Evolutionary conservation across 2,329 filamentous ascomycete genomes (phyloP), one percentile per base, ranked within the genome.

Genomic region (Laburnicola sp.): DNA sequence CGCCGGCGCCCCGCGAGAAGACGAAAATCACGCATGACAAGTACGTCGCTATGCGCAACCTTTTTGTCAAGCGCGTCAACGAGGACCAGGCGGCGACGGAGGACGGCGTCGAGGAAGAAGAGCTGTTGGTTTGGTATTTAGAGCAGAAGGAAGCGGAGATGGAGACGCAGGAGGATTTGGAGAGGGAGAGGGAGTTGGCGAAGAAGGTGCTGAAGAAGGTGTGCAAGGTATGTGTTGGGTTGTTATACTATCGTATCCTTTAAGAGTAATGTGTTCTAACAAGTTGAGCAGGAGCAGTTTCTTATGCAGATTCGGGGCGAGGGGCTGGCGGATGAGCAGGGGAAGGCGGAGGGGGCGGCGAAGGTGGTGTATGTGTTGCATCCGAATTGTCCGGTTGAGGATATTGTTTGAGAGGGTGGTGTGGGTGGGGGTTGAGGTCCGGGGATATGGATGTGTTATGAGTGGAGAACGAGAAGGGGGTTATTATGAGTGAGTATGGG

Each of bases 21-120:
- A 94, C 89, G 47, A 94, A 91, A 65, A 93, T 99, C 68, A 95
- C 91, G 3, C 95, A 95, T 66, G 93, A 97, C 66, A 94, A 96
- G 74, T 99, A 96, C 74, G 89, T 93, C 70, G 82, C 84, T 66
- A 96, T 97, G 72, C 84, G 96, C 52, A 96, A 96, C 70, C 75
- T 89, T 65, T 80, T 99, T 40, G 89, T 97, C 27, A 84, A 86
- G 60, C 85, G 88, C 23, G 85, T 99, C 63, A 90, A 87, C 62
- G 88, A 93, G 48, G 91, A 96, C 64, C 91, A 97, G 74, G 73
- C 80, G 5, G 78, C 80, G 8, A 83, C 78, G 0, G 90, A 89
- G 35, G 90, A 96, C 60, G 94, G 94, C 50, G 86, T 97, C 8
- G 87, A 91, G 53, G 86, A 90, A 59, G 87, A 96, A 46, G 86